These are phyloP conservation scores for Helianthus annuus DNA, from an alignment of 129 eudicot species.

Conservation along the genomic window HanXRQr2.0-SUNRISE NC_035439.2:27219897-27220396, in stretches of 20 bases:
- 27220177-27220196: not conserved
- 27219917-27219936: not conserved
- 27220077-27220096: conserved; percentile 91
- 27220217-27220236: not conserved
- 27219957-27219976: conserved; percentile 41
- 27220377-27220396: too few species aligned
- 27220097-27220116: conserved; percentile 82
- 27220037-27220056: conserved; percentile 89
- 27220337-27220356: too few species aligned
- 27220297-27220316: too few species aligned
- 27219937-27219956: not conserved
- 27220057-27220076: conserved; percentile 96
- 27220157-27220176: conserved; percentile 56
- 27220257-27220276: too few species aligned
- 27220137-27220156: conserved; percentile 98
- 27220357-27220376: too few species aligned
- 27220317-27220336: too few species aligned
- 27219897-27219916: not conserved
- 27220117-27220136: conserved; percentile 93
- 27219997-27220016: conserved; percentile 98
- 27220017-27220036: conserved; percentile 83
- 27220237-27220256: too few species aligned
- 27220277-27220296: too few species aligned
- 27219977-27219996: conserved; percentile 80
- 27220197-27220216: not conserved